Evolutionary conservation across 805 yeast species (phyloP).

Genomic region (Lachancea fermentati): DNA sequence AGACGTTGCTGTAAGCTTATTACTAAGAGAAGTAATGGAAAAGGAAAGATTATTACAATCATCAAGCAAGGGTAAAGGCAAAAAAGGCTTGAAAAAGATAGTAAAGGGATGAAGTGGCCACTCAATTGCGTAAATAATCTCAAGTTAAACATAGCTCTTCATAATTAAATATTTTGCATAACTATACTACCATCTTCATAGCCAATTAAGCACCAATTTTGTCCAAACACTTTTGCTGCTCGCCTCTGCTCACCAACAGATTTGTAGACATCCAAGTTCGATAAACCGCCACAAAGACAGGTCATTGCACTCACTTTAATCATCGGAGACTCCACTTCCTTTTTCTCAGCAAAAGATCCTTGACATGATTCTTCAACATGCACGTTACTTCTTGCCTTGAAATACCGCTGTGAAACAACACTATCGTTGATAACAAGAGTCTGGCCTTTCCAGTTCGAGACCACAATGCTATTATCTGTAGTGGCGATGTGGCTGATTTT

Average conservation of each 20-base stretch:
- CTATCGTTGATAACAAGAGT: conserved; percentile 10
- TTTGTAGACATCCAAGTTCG: background rate
- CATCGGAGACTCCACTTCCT: conserved; percentile 1
- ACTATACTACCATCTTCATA: conserved; percentile 26
- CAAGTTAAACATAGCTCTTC: background rate
- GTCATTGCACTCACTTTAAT: conserved; percentile 7
- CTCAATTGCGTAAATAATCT: too few relatives aligned
- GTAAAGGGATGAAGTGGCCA: background rate
- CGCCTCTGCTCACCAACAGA: conserved; percentile 18
- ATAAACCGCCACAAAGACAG: background rate
- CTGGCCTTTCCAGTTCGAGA: conserved; percentile 23
- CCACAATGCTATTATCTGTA: conserved; percentile 8
- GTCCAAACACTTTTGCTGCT: conserved; percentile 8
- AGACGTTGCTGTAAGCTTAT: conserved; percentile 51
- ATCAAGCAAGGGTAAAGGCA: background rate
- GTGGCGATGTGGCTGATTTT: conserved; percentile 16
- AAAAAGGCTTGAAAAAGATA: background rate
- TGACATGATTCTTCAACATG: conserved; percentile 21
- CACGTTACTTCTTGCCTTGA: conserved; percentile 20
- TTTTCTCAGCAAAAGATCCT: conserved; percentile 17
- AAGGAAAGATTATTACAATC: conserved; percentile 26
- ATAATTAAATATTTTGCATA: conserved; percentile 5
- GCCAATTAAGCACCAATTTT: conserved; percentile 29
- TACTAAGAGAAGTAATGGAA: conserved; percentile 58
- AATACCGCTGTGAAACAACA: background rate